These are phyloP conservation scores for Eucalyptus sp. DNA, from an alignment of 345 rosid genomes.

Conservation along the genomic window DNA sequence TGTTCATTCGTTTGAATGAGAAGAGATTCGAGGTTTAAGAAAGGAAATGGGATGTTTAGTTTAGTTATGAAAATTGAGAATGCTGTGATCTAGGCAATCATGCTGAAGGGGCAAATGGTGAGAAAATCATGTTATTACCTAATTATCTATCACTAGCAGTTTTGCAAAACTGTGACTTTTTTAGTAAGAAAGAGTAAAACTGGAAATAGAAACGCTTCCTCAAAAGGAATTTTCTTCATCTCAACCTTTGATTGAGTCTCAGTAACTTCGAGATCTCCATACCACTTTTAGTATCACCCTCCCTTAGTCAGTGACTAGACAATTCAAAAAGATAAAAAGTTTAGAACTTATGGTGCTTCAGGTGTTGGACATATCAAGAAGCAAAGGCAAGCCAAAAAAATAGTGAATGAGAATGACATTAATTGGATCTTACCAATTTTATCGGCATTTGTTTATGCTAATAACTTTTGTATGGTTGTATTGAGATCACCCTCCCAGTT, in stretches of 20 bases:
- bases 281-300: fast-evolving
- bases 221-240: fast-evolving
- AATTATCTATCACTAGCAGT: background rate
- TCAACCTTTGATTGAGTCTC: background rate
- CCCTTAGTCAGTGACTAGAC: background rate
- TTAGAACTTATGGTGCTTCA: fast-evolving
- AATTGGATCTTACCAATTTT: background rate
- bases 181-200: fast-evolving
- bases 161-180: background rate
- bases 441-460: background rate
- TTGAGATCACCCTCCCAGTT: background rate
- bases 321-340: fast-evolving
- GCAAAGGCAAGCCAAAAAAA: fast-evolving
- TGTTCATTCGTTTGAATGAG: background rate
- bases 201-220: background rate
- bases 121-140: background rate
- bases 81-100: fast-evolving
- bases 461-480: background rate
- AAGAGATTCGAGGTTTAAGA: background rate
- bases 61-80: background rate
- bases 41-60: background rate
- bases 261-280: fast-evolving
- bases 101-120: background rate
- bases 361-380: fast-evolving
- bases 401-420: background rate